Evolutionary conservation across 441 rosid genomes (phyloP), one percentile per base, ranked within the genome.

Genomic region (Biscutella laevigata): DNA sequence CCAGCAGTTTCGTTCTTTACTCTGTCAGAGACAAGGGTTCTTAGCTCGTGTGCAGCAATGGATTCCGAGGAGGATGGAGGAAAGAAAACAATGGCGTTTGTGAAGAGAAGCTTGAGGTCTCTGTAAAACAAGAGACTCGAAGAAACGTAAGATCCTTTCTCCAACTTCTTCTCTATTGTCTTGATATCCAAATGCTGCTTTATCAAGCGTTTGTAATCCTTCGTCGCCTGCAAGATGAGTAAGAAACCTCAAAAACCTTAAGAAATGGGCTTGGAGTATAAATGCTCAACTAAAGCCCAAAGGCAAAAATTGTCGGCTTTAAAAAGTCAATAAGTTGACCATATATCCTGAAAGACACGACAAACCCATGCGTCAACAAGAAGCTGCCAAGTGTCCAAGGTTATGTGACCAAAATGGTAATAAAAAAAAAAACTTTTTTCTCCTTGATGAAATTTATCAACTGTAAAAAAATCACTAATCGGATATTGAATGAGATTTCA

Each of bases 81-180:
- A 58, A 62, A 80, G 67, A 63, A 80, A 33, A 80, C 73, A 39
- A 80, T 53, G 60, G 77, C 74, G 59, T 80, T 80, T 62, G 70
- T 68, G 68, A 73, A 71, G 50, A 80, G 76, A 63, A 80, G 79
- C 55, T 71, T 62, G 28, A 80, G 61, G 51, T 80, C 86, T 40
- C 81, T 74, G 60, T 77, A 71, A 54, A 77, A 75, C 0, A 61
- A 16, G 16, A 73, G 69, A 19, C 53, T 29, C 56, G 58, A 61
- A 27, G 80, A 61, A 19, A 56, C 42, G 49, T 77, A 80, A 4
- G 12, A 48, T 39, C 79, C 77, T 62, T 68, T 61, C 21, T 57
- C 56, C 3, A 80, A 12, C 62, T 67, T 77, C 12, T 63, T 48
- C 33, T 75, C 67, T 55, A 80, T 71, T n/a, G 75, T 70, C 13